Evolutionary conservation across 1,139 yeast genomes (phyloP), one percentile per base, ranked within the genome.

Genomic region (Blastobotrys serpentis): DNA sequence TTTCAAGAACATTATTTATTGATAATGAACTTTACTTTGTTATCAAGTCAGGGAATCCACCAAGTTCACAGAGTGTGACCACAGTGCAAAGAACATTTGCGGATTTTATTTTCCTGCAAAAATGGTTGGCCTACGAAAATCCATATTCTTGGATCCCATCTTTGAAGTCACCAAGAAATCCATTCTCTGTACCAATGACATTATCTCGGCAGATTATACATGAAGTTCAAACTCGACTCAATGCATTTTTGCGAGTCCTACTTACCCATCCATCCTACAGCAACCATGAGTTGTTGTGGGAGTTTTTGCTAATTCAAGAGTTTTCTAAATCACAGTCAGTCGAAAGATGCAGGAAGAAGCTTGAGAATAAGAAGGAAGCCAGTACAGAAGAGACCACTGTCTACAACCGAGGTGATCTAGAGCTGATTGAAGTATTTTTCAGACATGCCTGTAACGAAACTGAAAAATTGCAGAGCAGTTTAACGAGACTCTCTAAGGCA

Each of bases 221-320:
- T 52, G 71, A 78, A 36, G 62, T 79, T 26, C 70, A 80, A 42
- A 75, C 74, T 33, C 68, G 69, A 34, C 59, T 82, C 44, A 82
- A 81, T 51, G 56, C 72, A 6, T 72, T 78, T 46, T 64, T 82
- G 19, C 67, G 71, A 32, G 64, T 73, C 10, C 56, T 81, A 26
- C 57, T 67, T 2, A 57, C 63, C 14, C 72, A 65, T 45, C 70
- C 72, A 10, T 54, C 63, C 21, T 59, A 68, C 50, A 48, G 62
- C 11, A 53, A 60, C 18, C 71, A 71, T 49, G 72, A 65, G 42
- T 59, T 74, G 10, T 55, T 75, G 36, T 72, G 78, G 73, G 75
- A 72, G 51, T 77, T 77, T 56, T 59, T 79, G 22, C 59, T 71
- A 2, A 61, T 68, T 3, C 70, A 70, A 13, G 70, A 68, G 5